Base-by-base conservation (phyloP, 352 stramenopile genomes). In the Thalassiosira exigua region DNA sequence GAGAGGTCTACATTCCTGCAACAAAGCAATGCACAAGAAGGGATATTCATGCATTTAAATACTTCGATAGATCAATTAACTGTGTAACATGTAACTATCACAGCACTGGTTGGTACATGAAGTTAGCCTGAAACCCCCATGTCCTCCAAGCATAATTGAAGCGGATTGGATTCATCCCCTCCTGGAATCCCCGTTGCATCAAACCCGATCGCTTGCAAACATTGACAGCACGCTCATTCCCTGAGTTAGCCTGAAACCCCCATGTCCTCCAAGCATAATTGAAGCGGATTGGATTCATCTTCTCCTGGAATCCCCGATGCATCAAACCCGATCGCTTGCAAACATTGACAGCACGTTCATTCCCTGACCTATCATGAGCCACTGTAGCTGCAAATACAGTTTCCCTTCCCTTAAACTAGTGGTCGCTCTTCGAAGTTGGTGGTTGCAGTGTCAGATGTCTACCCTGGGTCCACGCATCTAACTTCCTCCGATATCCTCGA, bases 51-150 rank as follows among this genome's bases (percentile, higher is more conserved):
- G n/a, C n/a, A n/a, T n/a, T n/a, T n/a, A n/a, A n/a, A n/a, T n/a
- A n/a, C n/a, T n/a, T n/a, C n/a, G n/a, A n/a, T n/a, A n/a, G n/a
- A n/a, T n/a, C n/a, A n/a, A n/a, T n/a, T n/a, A n/a, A n/a, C n/a
- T n/a, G n/a, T n/a, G n/a, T n/a, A n/a, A n/a, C n/a, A n/a, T n/a
- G n/a, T n/a, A n/a, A n/a, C n/a, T n/a, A n/a, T n/a, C n/a, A n/a
- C n/a, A n/a, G n/a, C n/a, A n/a, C n/a, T n/a, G n/a, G n/a, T n/a
- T n/a, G n/a, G n/a, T n/a, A n/a, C n/a, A n/a, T n/a, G n/a, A n/a
- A 75, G 26, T 75, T 75, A 19, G 58, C 67, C 36, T 66, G 48
- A 5, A 74, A 74, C 17, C 53, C 21, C 66, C 66, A 75, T 68
- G 30, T 59, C 0, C 17, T 48, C 66, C 52, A 75, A 0, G 29